Base-by-base conservation (phyloP, 257 asterid genomes). In the Plantago major region DNA sequence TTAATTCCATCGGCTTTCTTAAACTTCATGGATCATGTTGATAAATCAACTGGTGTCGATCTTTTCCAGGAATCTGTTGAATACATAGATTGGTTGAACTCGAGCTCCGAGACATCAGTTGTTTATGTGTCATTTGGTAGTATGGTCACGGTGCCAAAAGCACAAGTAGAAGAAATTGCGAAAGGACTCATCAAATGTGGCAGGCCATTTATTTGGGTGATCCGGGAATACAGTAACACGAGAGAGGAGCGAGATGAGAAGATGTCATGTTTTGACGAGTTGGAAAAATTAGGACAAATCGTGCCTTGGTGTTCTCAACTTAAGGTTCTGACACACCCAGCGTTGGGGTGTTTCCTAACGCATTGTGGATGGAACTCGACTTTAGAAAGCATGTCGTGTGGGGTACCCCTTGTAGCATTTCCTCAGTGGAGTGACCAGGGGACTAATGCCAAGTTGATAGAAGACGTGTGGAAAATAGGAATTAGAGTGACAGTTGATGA, bases 331-430 rank as follows among this genome's bases (percentile, higher is more conserved):
- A 74, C 60, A 4, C 83, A 85, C 54, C 77, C 76, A 0, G 68
- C 94, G 3, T 5, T 82, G 45, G 87, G 85, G 2, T 85, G 89
- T 61, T 85, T 85, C 9, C 56, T 85, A 18, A 73, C 81, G 9
- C 94, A 85, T 18, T 85, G 89, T 13, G 94, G 94, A 4, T 85
- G 87, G 89, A 85, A 82, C 64, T 85, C 94, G 40, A 78, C 82
- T 2, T 46, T 85, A 1, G 94, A 85, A 62, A 85, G 87, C 55
- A 2, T 76, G 0, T 50, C 74, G 0, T 73, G 82, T 10, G 85
- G 87, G 0, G 78, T 80, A 0, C 85, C 85, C 0, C 46, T 76
- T 9, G 82, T 84, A 60, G 89, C 84, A 0, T 78, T 71, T 30
- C 89, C 93, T 0, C 69, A 68, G 0, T 74, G 84, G 76, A 62